A percentile compares a stretch with the other conserved stretches of the same genome.
These are phyloP conservation scores for Schrenkiella parvula DNA, from an alignment of 345 rosid genomes.

Conservation along the genomic window DNA sequence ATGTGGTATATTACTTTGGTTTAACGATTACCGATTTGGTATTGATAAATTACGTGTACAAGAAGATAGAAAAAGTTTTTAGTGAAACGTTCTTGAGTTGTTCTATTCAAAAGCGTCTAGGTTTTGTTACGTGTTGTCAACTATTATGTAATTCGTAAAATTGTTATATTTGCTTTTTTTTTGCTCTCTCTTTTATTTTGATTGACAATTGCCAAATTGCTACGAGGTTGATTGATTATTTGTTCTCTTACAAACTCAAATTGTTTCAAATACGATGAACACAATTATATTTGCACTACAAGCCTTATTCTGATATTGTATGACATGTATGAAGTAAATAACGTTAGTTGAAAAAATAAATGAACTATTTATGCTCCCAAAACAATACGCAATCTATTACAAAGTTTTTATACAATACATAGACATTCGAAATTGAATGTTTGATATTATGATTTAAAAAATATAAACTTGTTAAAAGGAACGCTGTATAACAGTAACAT, in stretches of 20 bases:
- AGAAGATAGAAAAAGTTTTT: not conserved
- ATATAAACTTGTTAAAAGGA: no score
- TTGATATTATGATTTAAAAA: no score
- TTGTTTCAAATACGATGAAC: constrained; percentile 31
- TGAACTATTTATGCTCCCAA: no score
- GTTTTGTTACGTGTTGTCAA: not conserved
- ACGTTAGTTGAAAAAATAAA: no score
- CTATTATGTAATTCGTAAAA: not conserved
- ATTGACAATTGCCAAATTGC: not conserved
- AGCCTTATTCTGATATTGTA: no score
- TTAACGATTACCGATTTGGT: not conserved
- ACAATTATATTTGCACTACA: no score
- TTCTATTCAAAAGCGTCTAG: not conserved
- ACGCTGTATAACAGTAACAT: no score
- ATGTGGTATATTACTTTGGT: not conserved
- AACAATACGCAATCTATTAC: no score
- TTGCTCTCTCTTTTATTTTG: not conserved
- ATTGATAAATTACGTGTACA: constrained; percentile 20
- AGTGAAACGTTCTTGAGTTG: constrained; percentile 3
- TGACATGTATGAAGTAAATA: no score
- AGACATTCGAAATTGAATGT: no score
- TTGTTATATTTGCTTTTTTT: not conserved
- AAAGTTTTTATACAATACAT: no score
- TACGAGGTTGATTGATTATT: not conserved
- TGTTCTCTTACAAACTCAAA: not conserved